Percentiles rank a stretch among this genome's conserved stretches.
phyloP scores from a whole-genome alignment of 306 rosid species.

The Casuarina glauca region DNA sequence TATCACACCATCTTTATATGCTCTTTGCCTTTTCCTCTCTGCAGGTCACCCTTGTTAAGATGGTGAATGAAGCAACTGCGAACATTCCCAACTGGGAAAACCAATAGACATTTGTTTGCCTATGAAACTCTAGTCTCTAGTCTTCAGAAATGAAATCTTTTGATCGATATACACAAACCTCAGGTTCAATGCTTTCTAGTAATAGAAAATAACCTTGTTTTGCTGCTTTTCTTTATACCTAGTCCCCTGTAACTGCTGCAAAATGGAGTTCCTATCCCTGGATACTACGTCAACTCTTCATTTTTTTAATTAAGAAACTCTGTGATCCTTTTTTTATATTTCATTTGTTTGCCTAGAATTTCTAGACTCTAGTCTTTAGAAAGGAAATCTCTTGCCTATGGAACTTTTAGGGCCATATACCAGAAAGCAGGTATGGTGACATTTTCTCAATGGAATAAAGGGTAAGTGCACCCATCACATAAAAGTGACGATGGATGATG shows the following conservation, averaged over 20 bases:
- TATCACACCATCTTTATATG: conserved; percentile 17
- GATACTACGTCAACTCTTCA: too few species aligned
- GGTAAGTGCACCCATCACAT: not conserved
- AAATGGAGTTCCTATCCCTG: not conserved
- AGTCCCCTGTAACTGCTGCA: not conserved
- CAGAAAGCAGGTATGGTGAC: not conserved
- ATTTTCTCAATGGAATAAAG: too few species aligned
- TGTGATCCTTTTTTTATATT: too few species aligned
- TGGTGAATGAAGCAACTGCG: conserved; percentile 88
- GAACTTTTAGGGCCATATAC: not conserved
- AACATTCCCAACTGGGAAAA: conserved; percentile 78
- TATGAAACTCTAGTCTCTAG: not conserved
- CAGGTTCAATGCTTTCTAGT: not conserved
- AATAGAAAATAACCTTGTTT: not conserved
- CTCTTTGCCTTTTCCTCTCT: conserved; percentile 20
- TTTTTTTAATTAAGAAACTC: too few species aligned
- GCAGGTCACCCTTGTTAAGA: conserved; percentile 86
- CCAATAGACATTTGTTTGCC: conserved; percentile 23
- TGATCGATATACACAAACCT: conserved; percentile 13
- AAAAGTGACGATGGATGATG: not conserved
- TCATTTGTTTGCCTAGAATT: too few species aligned
- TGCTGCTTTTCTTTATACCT: not conserved
- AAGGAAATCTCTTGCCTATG: too few species aligned
- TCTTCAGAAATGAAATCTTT: not conserved
- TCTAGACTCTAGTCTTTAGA: too few species aligned